Percentiles rank a stretch among this genome's conserved stretches.
phyloP scores from a whole-genome alignment of 371 early-diverging fungal species.

The Mortierella sp. region DNA sequence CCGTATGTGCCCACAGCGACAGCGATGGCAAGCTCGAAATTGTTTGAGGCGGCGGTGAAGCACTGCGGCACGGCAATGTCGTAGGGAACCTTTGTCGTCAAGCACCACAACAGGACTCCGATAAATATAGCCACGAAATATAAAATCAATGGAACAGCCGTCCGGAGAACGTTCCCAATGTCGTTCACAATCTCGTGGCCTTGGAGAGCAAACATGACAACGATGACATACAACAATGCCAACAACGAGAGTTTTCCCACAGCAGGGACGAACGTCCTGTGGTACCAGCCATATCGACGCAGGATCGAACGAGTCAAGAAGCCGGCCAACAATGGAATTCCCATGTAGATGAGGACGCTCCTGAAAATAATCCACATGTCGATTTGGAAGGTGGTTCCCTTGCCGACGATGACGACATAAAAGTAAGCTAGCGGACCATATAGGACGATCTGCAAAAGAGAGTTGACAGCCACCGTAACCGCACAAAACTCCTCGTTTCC shows the following conservation, averaged over 20 bases:
- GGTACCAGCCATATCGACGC: constrained; percentile 66
- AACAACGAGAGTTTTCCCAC: constrained; percentile 71
- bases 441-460: constrained; percentile 76
- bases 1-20: constrained; percentile 81
- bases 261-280: constrained; percentile 66
- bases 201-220: constrained; percentile 85
- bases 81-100: constrained; percentile 59
- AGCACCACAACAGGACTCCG: constrained; percentile 62
- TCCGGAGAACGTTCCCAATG: constrained; percentile 77
- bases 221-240: constrained; percentile 77
- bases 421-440: constrained; percentile 76
- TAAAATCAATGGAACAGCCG: constrained; percentile 76
- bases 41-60: constrained; percentile 83
- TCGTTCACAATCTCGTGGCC: constrained; percentile 75
- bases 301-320: constrained; percentile 68
- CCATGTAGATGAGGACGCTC: constrained; percentile 78
- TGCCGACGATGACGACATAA: constrained; percentile 67
- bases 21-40: constrained; percentile 86
- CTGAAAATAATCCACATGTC: constrained; percentile 71
- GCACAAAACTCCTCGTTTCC: constrained; percentile 80
- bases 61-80: constrained; percentile 70
- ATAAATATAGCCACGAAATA: constrained; percentile 77
- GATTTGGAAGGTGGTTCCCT: constrained; percentile 58
- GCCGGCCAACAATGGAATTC: constrained; percentile 77
- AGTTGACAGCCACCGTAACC: constrained; percentile 78